A percentile compares a stretch with the other conserved stretches of the same genome.
These are phyloP conservation scores for Nakaseomyces glabratus DNA, from an alignment of 1,139 yeast genomes.

Conservation along the genomic window DNA sequence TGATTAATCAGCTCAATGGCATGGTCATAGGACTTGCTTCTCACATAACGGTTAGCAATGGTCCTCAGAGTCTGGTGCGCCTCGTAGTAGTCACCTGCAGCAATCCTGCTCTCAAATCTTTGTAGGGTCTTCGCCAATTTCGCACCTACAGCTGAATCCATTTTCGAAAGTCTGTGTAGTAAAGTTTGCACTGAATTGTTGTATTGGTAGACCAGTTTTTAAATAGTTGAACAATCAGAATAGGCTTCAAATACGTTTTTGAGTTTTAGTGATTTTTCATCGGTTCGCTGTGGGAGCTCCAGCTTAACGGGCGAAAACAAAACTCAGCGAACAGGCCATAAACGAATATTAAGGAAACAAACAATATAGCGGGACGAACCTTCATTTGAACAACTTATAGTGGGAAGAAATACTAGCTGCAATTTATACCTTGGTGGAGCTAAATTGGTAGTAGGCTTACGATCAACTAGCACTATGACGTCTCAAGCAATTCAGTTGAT, in stretches of 20 bases:
- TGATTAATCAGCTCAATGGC: constrained; percentile 68
- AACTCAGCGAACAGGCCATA: too few relatives aligned
- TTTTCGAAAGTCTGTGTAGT: background rate
- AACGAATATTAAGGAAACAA: too few relatives aligned
- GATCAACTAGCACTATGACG: constrained; percentile 3
- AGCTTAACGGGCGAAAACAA: too few relatives aligned
- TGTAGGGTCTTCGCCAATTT: constrained; percentile 53
- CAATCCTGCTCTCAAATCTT: constrained; percentile 61
- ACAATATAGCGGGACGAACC: too few relatives aligned
- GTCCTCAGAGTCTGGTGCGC: constrained; percentile 93
- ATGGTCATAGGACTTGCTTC: constrained; percentile 53
- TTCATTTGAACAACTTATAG: too few relatives aligned
- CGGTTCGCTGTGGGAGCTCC: too few relatives aligned
- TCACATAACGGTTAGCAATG: constrained; percentile 73
- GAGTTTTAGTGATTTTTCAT: background rate
- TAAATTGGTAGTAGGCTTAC: too few relatives aligned
- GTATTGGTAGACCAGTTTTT: background rate
- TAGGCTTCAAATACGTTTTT: background rate
- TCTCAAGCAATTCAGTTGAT: constrained; percentile 52
- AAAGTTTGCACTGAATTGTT: background rate
- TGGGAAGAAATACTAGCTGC: too few relatives aligned
- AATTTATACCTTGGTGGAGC: too few relatives aligned
- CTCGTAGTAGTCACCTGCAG: constrained; percentile 74
- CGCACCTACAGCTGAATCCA: constrained; percentile 15
- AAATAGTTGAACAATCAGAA: background rate